These are phyloP conservation scores for Aspergillus funiculosus DNA, from an alignment of 495 filamentous ascomycete genomes.

Conservation along the genomic window DNA sequence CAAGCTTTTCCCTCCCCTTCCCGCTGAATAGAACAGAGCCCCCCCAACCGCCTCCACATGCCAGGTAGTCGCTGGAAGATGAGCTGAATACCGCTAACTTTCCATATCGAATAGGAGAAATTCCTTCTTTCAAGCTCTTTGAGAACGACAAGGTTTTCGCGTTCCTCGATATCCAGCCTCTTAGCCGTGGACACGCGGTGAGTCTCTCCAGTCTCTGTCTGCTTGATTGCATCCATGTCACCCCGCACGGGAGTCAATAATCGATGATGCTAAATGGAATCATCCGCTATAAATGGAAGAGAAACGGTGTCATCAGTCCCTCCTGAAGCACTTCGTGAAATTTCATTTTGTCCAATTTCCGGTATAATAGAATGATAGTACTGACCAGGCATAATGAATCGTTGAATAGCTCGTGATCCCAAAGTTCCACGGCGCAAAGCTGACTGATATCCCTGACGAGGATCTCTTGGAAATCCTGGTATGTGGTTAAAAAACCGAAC, in stretches of 20 bases:
- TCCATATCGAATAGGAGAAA: slow-evolving; percentile 73
- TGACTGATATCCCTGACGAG: slow-evolving; percentile 91
- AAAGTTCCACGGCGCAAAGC: slow-evolving; percentile 88
- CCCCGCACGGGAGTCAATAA: slow-evolving; percentile 19
- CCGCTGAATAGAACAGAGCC: not conserved
- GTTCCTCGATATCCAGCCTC: slow-evolving; percentile 92
- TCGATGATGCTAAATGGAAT: not conserved
- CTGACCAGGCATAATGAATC: slow-evolving; percentile 5
- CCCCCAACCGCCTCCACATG: no score
- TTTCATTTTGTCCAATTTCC: not conserved
- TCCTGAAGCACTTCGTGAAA: no score
- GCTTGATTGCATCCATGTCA: not conserved
- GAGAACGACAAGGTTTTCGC: slow-evolving; percentile 90
- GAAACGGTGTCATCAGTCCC: no score
- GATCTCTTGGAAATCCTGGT: slow-evolving; percentile 76
- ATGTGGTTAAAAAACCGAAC: slow-evolving; percentile 23
- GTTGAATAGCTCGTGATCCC: slow-evolving; percentile 80
- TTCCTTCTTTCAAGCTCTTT: slow-evolving; percentile 91
- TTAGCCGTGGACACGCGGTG: slow-evolving; percentile 79
- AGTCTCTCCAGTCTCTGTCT: slow-evolving; percentile 17
- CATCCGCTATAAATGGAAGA: no score
- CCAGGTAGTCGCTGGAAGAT: no score
- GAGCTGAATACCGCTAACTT: no score
- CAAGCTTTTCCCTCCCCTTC: slow-evolving; percentile 25
- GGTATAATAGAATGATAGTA: slow-evolving; percentile 2